Conservation (phyloP, 2,329 filamentous ascomycete species). For the Trichoderma brevicompactum region DNA sequence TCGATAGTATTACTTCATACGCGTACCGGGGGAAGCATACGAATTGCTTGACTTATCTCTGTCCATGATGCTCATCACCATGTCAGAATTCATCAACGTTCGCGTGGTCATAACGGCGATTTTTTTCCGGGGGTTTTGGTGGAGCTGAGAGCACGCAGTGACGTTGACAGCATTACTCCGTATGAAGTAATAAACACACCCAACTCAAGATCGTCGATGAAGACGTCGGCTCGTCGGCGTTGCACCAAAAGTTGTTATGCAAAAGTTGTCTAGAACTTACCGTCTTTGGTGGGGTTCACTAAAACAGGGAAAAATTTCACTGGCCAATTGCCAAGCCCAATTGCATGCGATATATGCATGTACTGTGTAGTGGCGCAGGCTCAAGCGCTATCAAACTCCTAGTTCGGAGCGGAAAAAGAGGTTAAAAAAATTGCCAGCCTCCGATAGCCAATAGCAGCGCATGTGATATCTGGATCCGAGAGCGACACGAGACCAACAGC, state of each 20-base stretch:
- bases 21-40: no score
- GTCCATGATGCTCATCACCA: no score
- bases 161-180: neutral
- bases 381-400: slow-evolving; percentile 19
- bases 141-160: no score
- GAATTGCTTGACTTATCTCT: no score
- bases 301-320: slow-evolving; percentile 9
- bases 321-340: slow-evolving; percentile 9
- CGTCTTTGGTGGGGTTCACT: slow-evolving; percentile 14
- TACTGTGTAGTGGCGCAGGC: slow-evolving; percentile 26
- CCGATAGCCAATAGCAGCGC: slow-evolving; percentile 16
- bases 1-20: no score
- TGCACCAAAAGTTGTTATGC: neutral
- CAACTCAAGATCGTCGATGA: slow-evolving; percentile 9
- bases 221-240: slow-evolving; percentile 23
- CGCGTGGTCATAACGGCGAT: neutral
- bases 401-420: slow-evolving; percentile 14
- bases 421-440: slow-evolving; percentile 14
- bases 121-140: no score
- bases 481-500: slow-evolving; percentile 20
- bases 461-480: slow-evolving; percentile 27
- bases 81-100: neutral
- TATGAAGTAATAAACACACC: neutral
- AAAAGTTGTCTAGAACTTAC: slow-evolving; percentile 16
- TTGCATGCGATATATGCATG: slow-evolving; percentile 25